Percentiles rank a stretch among this genome's conserved stretches.
phyloP scores from a whole-genome alignment of 257 asterid species.

The Lantana camara region DNA sequence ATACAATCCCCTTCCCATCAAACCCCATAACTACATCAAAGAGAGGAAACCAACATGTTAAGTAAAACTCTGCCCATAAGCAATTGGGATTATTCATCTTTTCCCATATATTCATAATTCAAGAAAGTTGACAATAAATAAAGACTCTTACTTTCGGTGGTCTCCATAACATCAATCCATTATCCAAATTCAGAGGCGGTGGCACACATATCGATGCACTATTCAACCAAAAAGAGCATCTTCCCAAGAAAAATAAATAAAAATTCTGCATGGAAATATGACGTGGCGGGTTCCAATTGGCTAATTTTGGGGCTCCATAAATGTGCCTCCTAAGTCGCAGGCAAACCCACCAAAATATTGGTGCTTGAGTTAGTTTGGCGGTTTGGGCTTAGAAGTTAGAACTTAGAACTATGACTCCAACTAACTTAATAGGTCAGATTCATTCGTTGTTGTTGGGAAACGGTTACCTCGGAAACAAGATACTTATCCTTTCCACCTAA shows the following conservation, averaged over 20 bases:
- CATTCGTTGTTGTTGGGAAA: conserved; percentile 23
- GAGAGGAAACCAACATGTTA: too few species aligned
- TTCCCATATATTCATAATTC: too few species aligned
- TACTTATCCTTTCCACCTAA: background rate
- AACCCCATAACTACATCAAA: too few species aligned
- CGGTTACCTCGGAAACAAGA: background rate
- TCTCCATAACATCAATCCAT: background rate
- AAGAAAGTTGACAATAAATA: too few species aligned
- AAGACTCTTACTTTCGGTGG: too few species aligned
- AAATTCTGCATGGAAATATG: background rate
- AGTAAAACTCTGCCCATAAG: too few species aligned
- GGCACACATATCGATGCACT: conserved; percentile 29
- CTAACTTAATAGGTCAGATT: conserved; percentile 8
- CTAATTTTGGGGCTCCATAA: conserved; percentile 21
- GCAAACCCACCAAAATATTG: conserved; percentile 15
- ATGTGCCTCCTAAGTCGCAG: conserved; percentile 30
- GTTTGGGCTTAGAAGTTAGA: conserved; percentile 20
- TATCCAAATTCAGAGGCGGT: conserved; percentile 18
- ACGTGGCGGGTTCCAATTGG: conserved; percentile 29
- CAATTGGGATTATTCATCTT: too few species aligned
- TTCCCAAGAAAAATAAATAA: background rate
- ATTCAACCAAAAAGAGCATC: background rate
- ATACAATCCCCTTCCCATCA: too few species aligned
- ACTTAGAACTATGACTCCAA: too few species aligned
- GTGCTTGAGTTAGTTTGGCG: conserved; percentile 18